These are phyloP conservation scores for Podospora pseudopauciseta DNA, from an alignment of 495 filamentous ascomycete species.

Conservation along the genomic window DNA sequence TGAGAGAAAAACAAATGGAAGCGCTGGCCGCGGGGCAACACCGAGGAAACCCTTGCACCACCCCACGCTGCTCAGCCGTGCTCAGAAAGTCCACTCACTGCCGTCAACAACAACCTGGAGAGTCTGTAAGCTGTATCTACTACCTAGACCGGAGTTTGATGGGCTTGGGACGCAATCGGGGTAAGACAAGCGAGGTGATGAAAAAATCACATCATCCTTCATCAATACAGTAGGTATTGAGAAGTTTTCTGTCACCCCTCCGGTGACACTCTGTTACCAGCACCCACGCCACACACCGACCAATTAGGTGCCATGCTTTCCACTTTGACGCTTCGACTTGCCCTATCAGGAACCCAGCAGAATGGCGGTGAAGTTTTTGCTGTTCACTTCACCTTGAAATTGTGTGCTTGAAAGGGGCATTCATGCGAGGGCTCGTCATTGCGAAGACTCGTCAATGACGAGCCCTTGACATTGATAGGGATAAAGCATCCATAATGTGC, in stretches of 20 bases:
- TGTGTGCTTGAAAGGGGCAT: too few species aligned
- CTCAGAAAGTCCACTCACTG: background rate
- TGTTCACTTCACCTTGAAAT: background rate
- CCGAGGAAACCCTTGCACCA: background rate
- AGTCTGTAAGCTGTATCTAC: background rate
- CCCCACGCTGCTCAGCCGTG: background rate
- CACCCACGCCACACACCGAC: background rate
- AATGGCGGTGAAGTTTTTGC: background rate
- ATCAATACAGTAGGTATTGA: background rate
- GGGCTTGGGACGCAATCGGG: background rate
- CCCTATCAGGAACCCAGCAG: background rate
- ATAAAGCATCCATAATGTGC: too few species aligned
- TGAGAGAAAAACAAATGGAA: background rate
- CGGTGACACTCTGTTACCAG: background rate
- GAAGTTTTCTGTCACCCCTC: background rate
- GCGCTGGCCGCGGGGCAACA: background rate
- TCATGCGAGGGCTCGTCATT: too few species aligned
- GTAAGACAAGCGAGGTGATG: constrained; percentile 4
- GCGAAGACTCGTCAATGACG: background rate
- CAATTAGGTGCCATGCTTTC: background rate
- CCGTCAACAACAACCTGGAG: background rate
- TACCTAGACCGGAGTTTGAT: background rate
- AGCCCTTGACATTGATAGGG: background rate
- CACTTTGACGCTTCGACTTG: background rate
- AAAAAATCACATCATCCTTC: constrained; percentile 1